Conservation (phyloP, 495 filamentous ascomycete species). For the Diplogelasinospora grovesii region DNA sequence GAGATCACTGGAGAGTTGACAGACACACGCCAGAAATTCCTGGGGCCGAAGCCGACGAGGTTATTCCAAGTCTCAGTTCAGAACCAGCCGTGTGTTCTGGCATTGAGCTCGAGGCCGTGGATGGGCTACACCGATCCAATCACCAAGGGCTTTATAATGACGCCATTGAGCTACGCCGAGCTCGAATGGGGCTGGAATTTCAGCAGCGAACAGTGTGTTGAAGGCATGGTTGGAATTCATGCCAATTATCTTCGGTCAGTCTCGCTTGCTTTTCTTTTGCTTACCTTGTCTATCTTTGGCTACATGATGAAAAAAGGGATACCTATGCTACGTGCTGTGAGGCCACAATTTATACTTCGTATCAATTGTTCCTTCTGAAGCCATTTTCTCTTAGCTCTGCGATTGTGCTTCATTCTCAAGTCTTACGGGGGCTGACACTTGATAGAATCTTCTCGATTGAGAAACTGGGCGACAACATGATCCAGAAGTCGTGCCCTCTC, state of each 20-base stretch:
- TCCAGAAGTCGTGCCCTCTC: constrained; percentile 83
- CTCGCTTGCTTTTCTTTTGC: constrained; percentile 1
- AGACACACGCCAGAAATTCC: constrained; percentile 87
- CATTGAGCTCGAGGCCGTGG: constrained; percentile 86
- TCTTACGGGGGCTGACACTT: too few relatives aligned
- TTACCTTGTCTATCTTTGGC: constrained; percentile 21
- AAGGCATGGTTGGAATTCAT: constrained; percentile 95
- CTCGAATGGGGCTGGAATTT: constrained; percentile 95
- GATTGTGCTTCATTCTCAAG: too few relatives aligned
- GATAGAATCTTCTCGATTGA: constrained; percentile 93
- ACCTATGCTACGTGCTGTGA: constrained; percentile 41
- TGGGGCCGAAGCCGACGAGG: constrained; percentile 81
- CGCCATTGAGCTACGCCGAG: constrained; percentile 78
- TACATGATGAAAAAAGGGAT: constrained; percentile 65
- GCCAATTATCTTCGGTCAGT: constrained; percentile 82
- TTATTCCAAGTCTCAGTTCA: constrained; percentile 83
- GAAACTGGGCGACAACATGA: constrained; percentile 75
- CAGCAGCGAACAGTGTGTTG: constrained; percentile 82
- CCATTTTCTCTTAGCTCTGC: too few relatives aligned
- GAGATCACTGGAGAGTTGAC: constrained; percentile 91
- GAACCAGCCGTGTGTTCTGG: constrained; percentile 79
- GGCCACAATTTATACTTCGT: constrained; percentile 31
- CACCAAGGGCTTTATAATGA: constrained; percentile 82
- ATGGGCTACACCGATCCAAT: constrained; percentile 85
- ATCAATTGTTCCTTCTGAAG: constrained; percentile 53